Evolutionary conservation across 768 basidiomycete genomes (phyloP).

Genomic region (Suillus bovinus): DNA sequence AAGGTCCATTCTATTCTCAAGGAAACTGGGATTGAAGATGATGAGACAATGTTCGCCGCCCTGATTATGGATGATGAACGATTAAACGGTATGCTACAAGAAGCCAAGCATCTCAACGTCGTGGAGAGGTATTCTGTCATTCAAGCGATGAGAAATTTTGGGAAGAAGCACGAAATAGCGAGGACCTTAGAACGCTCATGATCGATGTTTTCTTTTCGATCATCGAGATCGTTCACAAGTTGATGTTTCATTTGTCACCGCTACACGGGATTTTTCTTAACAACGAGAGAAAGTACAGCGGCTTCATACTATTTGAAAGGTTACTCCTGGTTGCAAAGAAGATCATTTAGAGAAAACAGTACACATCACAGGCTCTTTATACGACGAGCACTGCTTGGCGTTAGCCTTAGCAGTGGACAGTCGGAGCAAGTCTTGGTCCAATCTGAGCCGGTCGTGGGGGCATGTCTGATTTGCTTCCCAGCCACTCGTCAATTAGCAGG

Average conservation of each 20-base stretch:
- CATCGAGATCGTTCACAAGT: neutral
- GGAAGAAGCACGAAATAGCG: neutral
- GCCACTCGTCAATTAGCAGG: no score
- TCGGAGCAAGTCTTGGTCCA: no score
- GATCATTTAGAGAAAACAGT: neutral
- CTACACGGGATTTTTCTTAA: no score
- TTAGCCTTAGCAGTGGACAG: no score
- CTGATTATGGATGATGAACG: neutral
- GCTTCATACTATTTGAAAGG: no score
- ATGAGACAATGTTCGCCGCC: neutral
- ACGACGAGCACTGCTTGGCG: neutral
- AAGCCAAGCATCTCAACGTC: neutral
- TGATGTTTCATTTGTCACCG: neutral
- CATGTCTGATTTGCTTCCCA: no score
- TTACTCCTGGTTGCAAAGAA: neutral
- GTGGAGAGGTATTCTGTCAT: neutral
- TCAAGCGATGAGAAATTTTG: neutral
- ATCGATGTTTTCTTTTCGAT: neutral
- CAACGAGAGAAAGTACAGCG: no score
- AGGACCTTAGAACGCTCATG: neutral
- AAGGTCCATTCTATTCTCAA: neutral
- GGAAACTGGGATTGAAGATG: neutral
- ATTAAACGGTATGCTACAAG: neutral
- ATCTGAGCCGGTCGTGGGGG: no score
- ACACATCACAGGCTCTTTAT: neutral